phyloP scores from a whole-genome alignment of 2,329 filamentous ascomycete species.

The Beauveria caledonica region DNA sequence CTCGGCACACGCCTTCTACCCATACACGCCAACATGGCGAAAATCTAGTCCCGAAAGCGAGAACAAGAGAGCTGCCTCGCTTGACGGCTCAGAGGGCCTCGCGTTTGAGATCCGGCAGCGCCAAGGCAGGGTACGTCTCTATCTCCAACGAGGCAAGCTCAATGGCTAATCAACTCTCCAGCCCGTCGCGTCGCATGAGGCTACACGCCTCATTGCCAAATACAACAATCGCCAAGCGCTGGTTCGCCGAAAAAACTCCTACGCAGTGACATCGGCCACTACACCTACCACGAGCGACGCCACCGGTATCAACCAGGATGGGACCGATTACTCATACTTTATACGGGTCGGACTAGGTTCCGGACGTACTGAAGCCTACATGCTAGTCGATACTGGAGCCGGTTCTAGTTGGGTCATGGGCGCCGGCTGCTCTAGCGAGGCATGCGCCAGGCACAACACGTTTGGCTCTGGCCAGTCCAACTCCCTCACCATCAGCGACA shows the following conservation, averaged over 20 bases:
- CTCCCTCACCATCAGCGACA: constrained; percentile 45
- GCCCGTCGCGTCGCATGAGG: constrained; percentile 27
- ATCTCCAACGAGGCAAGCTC: neutral
- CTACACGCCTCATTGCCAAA: constrained; percentile 31
- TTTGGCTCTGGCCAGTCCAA: constrained; percentile 61
- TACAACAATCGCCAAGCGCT: constrained; percentile 21
- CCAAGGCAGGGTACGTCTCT: constrained; percentile 21
- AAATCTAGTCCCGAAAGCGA: constrained; percentile 16
- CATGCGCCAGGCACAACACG: constrained; percentile 61
- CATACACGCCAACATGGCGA: constrained; percentile 33
- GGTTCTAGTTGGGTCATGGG: constrained; percentile 81
- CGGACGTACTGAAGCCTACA: constrained; percentile 42
- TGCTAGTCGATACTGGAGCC: constrained; percentile 60
- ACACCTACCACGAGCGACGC: constrained; percentile 39
- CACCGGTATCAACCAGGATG: constrained; percentile 53
- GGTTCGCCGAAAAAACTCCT: constrained; percentile 33
- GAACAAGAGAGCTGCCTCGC: constrained; percentile 19
- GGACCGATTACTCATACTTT: constrained; percentile 59
- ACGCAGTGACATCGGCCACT: constrained; percentile 37
- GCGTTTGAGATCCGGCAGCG: constrained; percentile 36
- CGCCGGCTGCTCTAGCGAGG: constrained; percentile 52
- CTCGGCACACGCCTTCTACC: constrained; percentile 39
- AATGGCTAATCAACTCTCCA: constrained; percentile 15
- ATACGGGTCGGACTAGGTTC: constrained; percentile 50
- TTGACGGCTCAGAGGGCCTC: constrained; percentile 18